Base-by-base conservation (phyloP, 2,329 filamentous ascomycete species). In the Botrytis elliptica region DNA sequence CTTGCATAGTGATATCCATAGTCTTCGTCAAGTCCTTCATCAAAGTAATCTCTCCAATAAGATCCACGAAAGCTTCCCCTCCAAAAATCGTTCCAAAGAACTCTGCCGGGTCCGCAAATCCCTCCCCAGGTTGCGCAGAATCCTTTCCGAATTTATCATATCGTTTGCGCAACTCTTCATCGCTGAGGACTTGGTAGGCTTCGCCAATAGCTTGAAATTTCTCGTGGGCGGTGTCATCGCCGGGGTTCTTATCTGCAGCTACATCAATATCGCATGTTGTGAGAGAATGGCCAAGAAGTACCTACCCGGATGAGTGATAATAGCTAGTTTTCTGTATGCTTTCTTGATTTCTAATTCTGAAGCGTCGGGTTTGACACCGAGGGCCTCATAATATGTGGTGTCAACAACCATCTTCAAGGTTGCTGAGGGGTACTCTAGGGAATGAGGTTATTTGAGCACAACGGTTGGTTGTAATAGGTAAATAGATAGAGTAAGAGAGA, bases 41-140 rank as follows among this genome's bases (percentile, higher is more conserved):
- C 74, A 99, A 89, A 69, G 93, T 96, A 79, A 99, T 97, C 87
- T 99, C 96, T 78, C 96, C 96, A 81, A 99, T 98, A 87, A 96
- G 94, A 85, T 99, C 95, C 75, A 92, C 87, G 81, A 99, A 99
- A 20, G 95, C 94, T 79, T 98, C 95, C 75, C 96, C 96, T 78
- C 96, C 96, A 81, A 99, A 99, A 79, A 99, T 99, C 86, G 95
- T 97, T 80, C 93, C 93, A 85, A 99, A 99, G 88, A 99, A 99
- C 84, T 99, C 96, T 77, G 94, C 89, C 1, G 96, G 96, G 82
- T 99, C 96, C 86, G 93, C 93, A 83, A 99, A 99, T 76, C 96
- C 96, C 79, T 94, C 93, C 79, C 91, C 90, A 0, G 96, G 96
- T 81, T 95, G 93, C 9, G 96, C 95, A 78, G 93, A 90, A 80